These are phyloP conservation scores for Fomes fomentarius DNA, from an alignment of 1,284 basidiomycete species.

Conservation along the genomic window DNA sequence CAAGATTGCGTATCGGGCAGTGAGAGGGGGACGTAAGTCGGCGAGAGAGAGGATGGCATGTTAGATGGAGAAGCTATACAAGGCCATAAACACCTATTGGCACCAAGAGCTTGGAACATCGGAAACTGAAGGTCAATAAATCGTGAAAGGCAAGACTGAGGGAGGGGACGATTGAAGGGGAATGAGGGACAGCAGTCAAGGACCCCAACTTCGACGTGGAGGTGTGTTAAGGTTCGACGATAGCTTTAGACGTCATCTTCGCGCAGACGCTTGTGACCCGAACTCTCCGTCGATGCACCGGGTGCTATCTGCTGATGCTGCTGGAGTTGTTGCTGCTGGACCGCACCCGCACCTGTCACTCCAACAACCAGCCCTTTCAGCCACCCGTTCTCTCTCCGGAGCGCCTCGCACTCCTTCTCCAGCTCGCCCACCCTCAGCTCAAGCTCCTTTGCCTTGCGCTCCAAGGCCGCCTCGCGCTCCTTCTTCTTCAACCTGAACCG, in stretches of 20 bases:
- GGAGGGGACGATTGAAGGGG: background rate
- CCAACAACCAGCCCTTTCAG: conserved; percentile 92
- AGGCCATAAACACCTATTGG: conserved; percentile 4
- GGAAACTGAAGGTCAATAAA: conserved; percentile 10
- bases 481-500: conserved; percentile 99
- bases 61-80: background rate
- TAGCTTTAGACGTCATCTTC: conserved; percentile 16
- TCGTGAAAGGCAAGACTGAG: background rate
- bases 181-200: too few relatives aligned
- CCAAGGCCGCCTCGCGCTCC: conserved; percentile 93
- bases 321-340: conserved; percentile 30
- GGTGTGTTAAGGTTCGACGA: background rate
- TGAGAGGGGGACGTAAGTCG: background rate
- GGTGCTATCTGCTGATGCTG: conserved; percentile 2
- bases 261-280: conserved; percentile 17
- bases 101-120: conserved; percentile 2
- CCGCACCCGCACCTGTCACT: conserved; percentile 68
- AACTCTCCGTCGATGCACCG: background rate
- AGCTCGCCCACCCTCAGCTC: conserved; percentile 82
- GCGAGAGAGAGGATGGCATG: background rate
- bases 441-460: conserved; percentile 90
- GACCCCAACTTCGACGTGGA: too few relatives aligned
- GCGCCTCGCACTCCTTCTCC: conserved; percentile 88
- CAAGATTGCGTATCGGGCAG: background rate
- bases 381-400: conserved; percentile 95